Evolutionary conservation across 73 alveolate species (phyloP), one percentile per base, ranked within the genome.

Genomic region (Paramecium pentaurelia): DNA sequence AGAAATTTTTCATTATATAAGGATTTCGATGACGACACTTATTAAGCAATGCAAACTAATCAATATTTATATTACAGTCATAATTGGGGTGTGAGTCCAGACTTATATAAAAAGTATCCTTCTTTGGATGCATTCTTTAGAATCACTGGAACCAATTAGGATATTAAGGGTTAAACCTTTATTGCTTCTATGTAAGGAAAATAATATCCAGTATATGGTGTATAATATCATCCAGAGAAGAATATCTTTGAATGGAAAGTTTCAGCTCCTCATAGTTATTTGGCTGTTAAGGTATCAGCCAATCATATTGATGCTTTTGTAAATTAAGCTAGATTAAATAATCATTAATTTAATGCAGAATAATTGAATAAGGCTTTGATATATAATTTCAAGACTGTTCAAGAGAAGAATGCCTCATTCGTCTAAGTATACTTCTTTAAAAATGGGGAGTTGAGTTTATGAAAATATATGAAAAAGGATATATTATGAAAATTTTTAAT

Each of bases 221-320:
- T 93, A 71, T 95, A 95, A 80, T 95, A 70, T 94, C 98, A 96
- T 92, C 98, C 98, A 38, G 98, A 96, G 73, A 96, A 95, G 86
- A 73, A 90, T 54, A 45, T 45, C 6, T 93, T 89, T 47, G 95
- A 93, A 58, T 93, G 95, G 95, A 60, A 77, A 44, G 92, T 92
- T 58, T 18, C 85, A 6, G 84, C 85, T 14, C 95, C 95, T 92
- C 95, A 86, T 88, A 47, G 45, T 51, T 92, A 42, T 38, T 12
- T 60, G 14, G 49, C 95, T 14, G 86, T 47, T 14, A 32, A 54
- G 47, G 94, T 71, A n/a, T 12, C 95, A 25, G 60, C 86, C 37
- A 58, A 92, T 60, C 73, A 85, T 45, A 38, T 94, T 22, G 88
- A 92, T 59, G 87, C 73, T 36, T 92, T 92, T 92, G 95, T 92